phyloP scores from a whole-genome alignment of 2,329 filamentous ascomycete species.

The Aspergillus fischeri region DNA sequence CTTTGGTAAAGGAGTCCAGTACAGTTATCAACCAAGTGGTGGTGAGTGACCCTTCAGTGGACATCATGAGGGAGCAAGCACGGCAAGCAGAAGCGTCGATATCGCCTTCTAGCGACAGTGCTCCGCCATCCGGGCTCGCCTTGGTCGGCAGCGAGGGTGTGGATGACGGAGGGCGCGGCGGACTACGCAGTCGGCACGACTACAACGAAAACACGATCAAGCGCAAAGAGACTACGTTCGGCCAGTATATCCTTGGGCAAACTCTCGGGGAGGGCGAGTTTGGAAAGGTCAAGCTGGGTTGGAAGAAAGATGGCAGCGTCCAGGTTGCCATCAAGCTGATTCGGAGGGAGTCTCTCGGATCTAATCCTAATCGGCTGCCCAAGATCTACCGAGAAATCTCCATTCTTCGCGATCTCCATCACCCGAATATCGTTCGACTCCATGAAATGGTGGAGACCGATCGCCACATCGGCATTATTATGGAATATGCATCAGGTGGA shows the following conservation, averaged over 20 bases:
- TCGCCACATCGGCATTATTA: slow-evolving; percentile 92
- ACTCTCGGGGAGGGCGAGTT: slow-evolving; percentile 98
- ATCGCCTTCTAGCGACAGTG: slow-evolving; percentile 42
- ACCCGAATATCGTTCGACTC: slow-evolving; percentile 93
- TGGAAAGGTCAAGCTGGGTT: slow-evolving; percentile 96
- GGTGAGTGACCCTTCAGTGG: slow-evolving; percentile 69
- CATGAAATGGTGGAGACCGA: slow-evolving; percentile 99
- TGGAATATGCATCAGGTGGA: slow-evolving; percentile 96
- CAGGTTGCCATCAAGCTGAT: slow-evolving; percentile 98
- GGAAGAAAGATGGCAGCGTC: slow-evolving; percentile 91
- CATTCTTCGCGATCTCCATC: slow-evolving; percentile 80
- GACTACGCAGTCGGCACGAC: slow-evolving; percentile 51
- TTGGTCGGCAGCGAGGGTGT: slow-evolving; percentile 49
- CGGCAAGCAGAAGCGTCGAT: slow-evolving; percentile 58
- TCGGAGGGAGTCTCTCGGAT: slow-evolving; percentile 81
- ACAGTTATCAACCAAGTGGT: slow-evolving; percentile 74
- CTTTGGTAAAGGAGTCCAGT: slow-evolving; percentile 69
- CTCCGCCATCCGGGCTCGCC: slow-evolving; percentile 46
- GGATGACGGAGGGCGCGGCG: slow-evolving; percentile 38
- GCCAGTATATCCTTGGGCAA: slow-evolving; percentile 91
- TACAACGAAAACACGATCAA: slow-evolving; percentile 57
- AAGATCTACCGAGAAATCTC: slow-evolving; percentile 98
- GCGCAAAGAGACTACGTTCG: slow-evolving; percentile 80
- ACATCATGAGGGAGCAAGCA: slow-evolving; percentile 67
- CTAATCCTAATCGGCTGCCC: slow-evolving; percentile 80